Base-by-base conservation (phyloP, 2,329 filamentous ascomycete genomes). In the Fusarium albidum region DNA sequence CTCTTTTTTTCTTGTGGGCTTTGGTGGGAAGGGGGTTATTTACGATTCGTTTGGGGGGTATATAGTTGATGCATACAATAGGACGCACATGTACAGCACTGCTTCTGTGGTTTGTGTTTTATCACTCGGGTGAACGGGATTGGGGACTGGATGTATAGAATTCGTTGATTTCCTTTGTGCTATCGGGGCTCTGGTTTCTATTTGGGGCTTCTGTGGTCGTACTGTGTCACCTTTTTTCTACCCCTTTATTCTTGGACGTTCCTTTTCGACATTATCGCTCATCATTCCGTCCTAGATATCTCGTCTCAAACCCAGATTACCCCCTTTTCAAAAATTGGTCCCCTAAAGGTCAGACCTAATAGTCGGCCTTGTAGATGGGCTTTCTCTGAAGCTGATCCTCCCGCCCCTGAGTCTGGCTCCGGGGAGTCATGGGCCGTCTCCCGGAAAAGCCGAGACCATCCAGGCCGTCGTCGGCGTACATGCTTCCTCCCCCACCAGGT, bases 1-100 rank as follows among this genome's bases (percentile, higher is more conserved):
- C 15, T 21, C 7, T 21, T 7, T 21, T 21, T 21, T 21, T 21
- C 21, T 21, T 7, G 47, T 42, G 35, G 17, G 7, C 21, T 35
- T 46, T 49, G 17, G 46, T 43, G 56, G 55, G 35, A 47, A 18
- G 50, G n/a, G 49, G 37, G 28, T 34, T 43, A 46, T 25, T 33
- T 26, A 58, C 48, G 42, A 61, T 35, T 37, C 48, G 41, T 40
- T 43, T 35, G 47, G 29, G 43, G 33, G 33, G 42, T 61, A 61
- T 59, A 61, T 61, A 61, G 53, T 55, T 61, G 38, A 45, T 59
- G 48, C 44, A 59, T 45, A 46, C 38, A 45, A 52, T 49, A 44
- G 32, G 28, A 58, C 46, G 18, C 14, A 35, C 25, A 42, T 61
- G 50, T 49, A 32, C 35, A 11, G n/a, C 26, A 46, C 37, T 25